These are phyloP conservation scores for Arthrobotrys musiformis DNA, from an alignment of 2,329 filamentous ascomycete species.

Conservation along the genomic window DNA sequence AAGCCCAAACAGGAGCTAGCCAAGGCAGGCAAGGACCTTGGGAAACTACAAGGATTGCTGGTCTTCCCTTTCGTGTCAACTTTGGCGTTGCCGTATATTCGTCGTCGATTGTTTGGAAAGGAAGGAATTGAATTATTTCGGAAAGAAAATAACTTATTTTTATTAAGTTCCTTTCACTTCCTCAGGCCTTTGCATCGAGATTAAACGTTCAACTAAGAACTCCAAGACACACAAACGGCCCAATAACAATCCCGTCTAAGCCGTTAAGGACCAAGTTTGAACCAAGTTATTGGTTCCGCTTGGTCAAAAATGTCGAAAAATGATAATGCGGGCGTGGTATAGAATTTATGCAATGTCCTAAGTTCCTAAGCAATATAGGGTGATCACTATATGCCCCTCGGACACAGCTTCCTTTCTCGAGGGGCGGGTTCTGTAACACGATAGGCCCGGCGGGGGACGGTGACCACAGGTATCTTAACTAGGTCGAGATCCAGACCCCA, in stretches of 20 bases:
- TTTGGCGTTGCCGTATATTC: slow-evolving; percentile 22
- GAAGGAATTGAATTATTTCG: slow-evolving; percentile 14
- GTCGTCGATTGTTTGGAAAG: slow-evolving; percentile 7
- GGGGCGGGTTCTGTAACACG: slow-evolving; percentile 25
- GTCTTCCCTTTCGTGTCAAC: slow-evolving; percentile 31
- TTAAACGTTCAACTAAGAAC: slow-evolving; percentile 40
- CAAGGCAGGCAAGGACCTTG: slow-evolving; percentile 19
- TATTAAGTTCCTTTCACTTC: slow-evolving; percentile 1
- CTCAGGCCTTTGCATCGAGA: slow-evolving; percentile 10
- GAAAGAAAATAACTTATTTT: slow-evolving; percentile 25
- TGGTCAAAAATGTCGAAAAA: slow-evolving; percentile 22
- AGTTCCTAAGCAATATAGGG: slow-evolving; percentile 15
- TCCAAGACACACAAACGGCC: slow-evolving; percentile 5
- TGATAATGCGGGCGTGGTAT: slow-evolving; percentile 27
- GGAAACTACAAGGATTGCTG: slow-evolving; percentile 27
- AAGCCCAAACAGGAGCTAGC: slow-evolving; percentile 14
- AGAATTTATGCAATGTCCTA: slow-evolving; percentile 47
- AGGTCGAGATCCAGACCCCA: slow-evolving; percentile 30
- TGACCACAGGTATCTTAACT: slow-evolving; percentile 30
- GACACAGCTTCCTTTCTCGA: slow-evolving; percentile 45
- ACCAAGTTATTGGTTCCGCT: slow-evolving; percentile 35
- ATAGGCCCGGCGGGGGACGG: slow-evolving; percentile 42
- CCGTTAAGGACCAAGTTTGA: slow-evolving; percentile 38
- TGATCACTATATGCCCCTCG: slow-evolving; percentile 30
- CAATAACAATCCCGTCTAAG: slow-evolving; percentile 8